Percentiles rank a stretch among this genome's conserved stretches.
Conservation (phyloP, 345 rosid genomes). For the Physaria fendleri region DNA sequence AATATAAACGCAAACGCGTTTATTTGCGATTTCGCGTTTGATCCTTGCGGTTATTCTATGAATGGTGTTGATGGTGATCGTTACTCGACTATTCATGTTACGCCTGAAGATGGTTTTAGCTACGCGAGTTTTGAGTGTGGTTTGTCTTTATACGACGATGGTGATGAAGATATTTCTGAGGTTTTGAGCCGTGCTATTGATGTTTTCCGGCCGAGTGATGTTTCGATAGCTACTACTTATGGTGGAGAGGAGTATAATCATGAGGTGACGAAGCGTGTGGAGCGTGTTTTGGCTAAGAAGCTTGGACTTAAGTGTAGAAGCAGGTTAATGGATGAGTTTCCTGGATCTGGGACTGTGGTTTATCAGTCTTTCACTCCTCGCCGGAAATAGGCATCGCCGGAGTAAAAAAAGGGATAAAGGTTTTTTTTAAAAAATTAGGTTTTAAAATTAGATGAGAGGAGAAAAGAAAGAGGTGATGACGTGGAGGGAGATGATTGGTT, state of each 20-base stretch:
- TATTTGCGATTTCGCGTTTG: constrained; percentile 85
- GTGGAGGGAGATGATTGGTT: constrained; percentile 45
- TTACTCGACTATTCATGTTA: constrained; percentile 95
- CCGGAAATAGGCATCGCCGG: constrained; percentile 38
- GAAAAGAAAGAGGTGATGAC: constrained; percentile 24
- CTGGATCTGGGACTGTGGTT: constrained; percentile 55
- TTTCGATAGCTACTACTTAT: constrained; percentile 71
- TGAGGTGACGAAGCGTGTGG: constrained; percentile 58
- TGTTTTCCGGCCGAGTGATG: constrained; percentile 67
- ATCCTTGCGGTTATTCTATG: constrained; percentile 99
- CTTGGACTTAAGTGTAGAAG: constrained; percentile 77
- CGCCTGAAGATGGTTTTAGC: constrained; percentile 94
- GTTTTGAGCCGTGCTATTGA: constrained; percentile 53
- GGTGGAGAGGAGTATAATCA: constrained; percentile 27
- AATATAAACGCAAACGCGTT: constrained; percentile 58
- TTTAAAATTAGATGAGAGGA: constrained; percentile 4
- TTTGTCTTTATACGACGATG: constrained; percentile 51
- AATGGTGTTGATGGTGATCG: constrained; percentile 82
- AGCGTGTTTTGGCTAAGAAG: constrained; percentile 55
- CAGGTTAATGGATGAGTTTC: constrained; percentile 60
- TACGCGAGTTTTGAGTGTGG: constrained; percentile 87
- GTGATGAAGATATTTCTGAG: constrained; percentile 39
- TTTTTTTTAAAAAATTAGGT: constrained; percentile 24
- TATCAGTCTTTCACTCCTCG: constrained; percentile 80
- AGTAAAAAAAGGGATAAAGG: not conserved